Conservation (phyloP, 768 basidiomycete species). For the Mycena metata region DNA sequence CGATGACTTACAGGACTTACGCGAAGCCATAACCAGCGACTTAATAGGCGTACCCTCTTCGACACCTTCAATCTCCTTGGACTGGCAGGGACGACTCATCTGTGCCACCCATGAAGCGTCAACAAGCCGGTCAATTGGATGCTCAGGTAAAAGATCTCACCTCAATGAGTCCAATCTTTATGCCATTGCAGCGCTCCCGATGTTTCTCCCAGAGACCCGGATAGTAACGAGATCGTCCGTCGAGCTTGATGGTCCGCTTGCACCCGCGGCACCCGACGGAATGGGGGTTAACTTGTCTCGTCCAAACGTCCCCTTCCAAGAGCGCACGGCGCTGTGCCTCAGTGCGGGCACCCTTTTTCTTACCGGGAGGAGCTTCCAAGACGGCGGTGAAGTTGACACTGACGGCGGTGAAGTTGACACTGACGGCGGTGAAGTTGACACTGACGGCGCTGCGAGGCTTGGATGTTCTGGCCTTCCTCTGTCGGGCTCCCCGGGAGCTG, state of each 20-base stretch:
- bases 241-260: constrained; percentile 6
- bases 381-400: no score
- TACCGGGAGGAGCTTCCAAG: neutral
- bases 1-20: no score
- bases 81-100: no score
- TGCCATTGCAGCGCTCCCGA: constrained; percentile 8
- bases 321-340: constrained; percentile 6
- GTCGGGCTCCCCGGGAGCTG: neutral
- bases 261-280: constrained; percentile 16
- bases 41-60: no score
- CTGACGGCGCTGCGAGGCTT: no score
- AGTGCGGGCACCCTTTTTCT: constrained; percentile 9
- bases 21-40: no score
- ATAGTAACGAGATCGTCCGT: constrained; percentile 9
- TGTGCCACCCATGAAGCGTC: no score
- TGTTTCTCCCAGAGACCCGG: constrained; percentile 22
- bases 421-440: neutral
- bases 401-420: no score
- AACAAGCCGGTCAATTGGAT: no score
- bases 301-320: neutral
- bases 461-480: no score
- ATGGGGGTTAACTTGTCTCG: neutral
- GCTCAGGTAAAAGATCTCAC: no score
- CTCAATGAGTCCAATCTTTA: neutral
- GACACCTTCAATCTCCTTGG: no score